Base-by-base conservation (phyloP, 75 land plant species). In the Cupressus sempervirens region DNA sequence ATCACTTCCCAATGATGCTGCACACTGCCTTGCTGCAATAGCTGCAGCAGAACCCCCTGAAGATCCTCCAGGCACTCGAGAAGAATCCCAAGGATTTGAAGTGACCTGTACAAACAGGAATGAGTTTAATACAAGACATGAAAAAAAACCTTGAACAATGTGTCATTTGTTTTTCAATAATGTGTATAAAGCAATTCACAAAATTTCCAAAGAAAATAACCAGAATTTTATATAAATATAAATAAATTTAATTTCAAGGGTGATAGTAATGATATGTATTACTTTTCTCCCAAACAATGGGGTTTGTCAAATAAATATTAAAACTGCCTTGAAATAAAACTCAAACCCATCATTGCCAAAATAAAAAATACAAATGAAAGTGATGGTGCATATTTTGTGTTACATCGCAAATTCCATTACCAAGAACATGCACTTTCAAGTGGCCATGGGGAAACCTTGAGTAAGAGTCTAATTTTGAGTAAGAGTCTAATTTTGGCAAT, bases 31-130 rank as follows among this genome's bases (percentile, higher is more conserved):
- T 20, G 98, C 96, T 79, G 99, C 95, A 82, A 97, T 95, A 82
- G 98, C 94, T 9, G 99, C 94, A 68, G 99, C 96, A 43, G 99
- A 97, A 18, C 99, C 99, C 18, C 99, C 99, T 20, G 99, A 97
- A 34, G 99, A 97, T 77, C 99, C 99, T 74, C 99, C 99, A 54
- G 99, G 99, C 18, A 97, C 96, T 67, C 98, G 87, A 35, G 96
- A 87, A 35, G 88, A 46, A 85, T 97, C 99, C 99, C 99, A 97
- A 43, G 99, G 99, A 80, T 97, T 97, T 82, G 93, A 90, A 76
- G 99, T 97, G 76, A 95, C 99, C 99, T 97, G 84, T 68, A 32
- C 62, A 67, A 83, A 67, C 40, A 83, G 40, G 34, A 67, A 67
- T 14, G 35, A 54, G 53, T n/a, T 67, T 38, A n/a, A 35, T n/a